phyloP scores from a whole-genome alignment of 2,329 filamentous ascomycete species.

The Clonostachys rhizophaga region DNA sequence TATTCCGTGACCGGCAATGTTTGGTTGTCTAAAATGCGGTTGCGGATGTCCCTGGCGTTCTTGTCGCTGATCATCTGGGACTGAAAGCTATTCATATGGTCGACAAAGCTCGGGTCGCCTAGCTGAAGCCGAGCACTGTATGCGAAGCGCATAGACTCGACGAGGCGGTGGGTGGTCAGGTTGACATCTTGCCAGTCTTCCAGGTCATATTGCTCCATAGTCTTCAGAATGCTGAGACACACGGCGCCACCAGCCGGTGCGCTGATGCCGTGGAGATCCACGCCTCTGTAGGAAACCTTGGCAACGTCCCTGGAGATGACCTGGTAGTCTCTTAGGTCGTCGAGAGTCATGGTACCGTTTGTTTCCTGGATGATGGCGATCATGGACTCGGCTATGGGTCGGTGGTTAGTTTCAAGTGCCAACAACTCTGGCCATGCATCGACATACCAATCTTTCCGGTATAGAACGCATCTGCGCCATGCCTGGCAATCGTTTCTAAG shows the following conservation, averaged over 20 bases:
- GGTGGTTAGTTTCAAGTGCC: background rate
- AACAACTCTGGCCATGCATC: background rate
- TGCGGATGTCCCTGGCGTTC: conserved; percentile 54
- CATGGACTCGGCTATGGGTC: conserved; percentile 58
- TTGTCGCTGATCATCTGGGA: conserved; percentile 58
- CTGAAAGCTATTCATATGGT: conserved; percentile 60
- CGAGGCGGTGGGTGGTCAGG: conserved; percentile 74
- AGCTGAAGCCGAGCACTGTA: conserved; percentile 77
- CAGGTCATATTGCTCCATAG: conserved; percentile 68
- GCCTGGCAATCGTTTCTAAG: conserved; percentile 68
- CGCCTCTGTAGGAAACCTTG: conserved; percentile 63
- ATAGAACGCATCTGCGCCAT: conserved; percentile 74
- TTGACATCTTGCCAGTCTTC: conserved; percentile 50
- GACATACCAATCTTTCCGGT: conserved; percentile 53
- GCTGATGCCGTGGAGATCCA: conserved; percentile 63
- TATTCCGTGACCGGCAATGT: conserved; percentile 74
- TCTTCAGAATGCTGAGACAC: conserved; percentile 72
- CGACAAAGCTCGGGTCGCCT: conserved; percentile 75
- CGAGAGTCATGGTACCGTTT: conserved; percentile 82
- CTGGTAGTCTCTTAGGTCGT: conserved; percentile 71
- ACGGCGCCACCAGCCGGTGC: conserved; percentile 78
- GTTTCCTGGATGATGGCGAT: conserved; percentile 61
- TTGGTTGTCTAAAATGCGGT: conserved; percentile 64
- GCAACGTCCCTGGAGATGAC: conserved; percentile 61
- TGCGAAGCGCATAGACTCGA: conserved; percentile 86